phyloP scores from a whole-genome alignment of 805 yeast genomes.

The Schwanniomyces polymorphus region DNA sequence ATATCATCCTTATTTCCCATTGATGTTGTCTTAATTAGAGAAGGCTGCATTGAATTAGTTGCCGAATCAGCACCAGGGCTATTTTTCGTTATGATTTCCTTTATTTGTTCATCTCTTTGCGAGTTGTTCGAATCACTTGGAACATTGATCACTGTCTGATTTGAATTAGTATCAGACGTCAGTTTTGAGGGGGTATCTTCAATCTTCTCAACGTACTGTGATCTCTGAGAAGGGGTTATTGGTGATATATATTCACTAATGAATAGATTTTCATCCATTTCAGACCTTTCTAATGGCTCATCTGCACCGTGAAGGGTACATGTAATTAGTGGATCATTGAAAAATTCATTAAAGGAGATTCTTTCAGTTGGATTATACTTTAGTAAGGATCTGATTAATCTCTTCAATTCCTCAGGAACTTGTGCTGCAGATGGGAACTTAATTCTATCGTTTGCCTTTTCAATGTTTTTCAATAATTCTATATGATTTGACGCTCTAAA shows the following conservation, averaged over 20 bases:
- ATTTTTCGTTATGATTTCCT: slow-evolving; percentile 41
- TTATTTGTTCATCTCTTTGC: slow-evolving; percentile 44
- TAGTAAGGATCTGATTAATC: slow-evolving; percentile 71
- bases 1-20: slow-evolving; percentile 39
- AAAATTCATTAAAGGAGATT: slow-evolving; percentile 86
- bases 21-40: slow-evolving; percentile 6
- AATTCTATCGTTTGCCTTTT: slow-evolving; percentile 75
- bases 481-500: slow-evolving; percentile 92
- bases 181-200: slow-evolving; percentile 1
- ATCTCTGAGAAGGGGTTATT: slow-evolving; percentile 22
- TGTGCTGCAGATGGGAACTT: slow-evolving; percentile 70
- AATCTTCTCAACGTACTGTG: slow-evolving; percentile 17
- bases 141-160: background rate
- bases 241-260: slow-evolving; percentile 77
- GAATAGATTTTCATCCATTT: slow-evolving; percentile 75
- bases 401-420: slow-evolving; percentile 63
- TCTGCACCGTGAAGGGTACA: slow-evolving; percentile 52
- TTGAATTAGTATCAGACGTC: background rate
- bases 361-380: slow-evolving; percentile 86
- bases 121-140: background rate
- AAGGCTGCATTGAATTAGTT: slow-evolving; percentile 22
- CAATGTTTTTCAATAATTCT: slow-evolving; percentile 83
- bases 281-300: slow-evolving; percentile 63
- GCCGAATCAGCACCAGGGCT: slow-evolving; percentile 43
- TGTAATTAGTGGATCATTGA: slow-evolving; percentile 65